Evolutionary conservation across 2,329 filamentous ascomycete species (phyloP).

Genomic region (Pseudonectria buxi): DNA sequence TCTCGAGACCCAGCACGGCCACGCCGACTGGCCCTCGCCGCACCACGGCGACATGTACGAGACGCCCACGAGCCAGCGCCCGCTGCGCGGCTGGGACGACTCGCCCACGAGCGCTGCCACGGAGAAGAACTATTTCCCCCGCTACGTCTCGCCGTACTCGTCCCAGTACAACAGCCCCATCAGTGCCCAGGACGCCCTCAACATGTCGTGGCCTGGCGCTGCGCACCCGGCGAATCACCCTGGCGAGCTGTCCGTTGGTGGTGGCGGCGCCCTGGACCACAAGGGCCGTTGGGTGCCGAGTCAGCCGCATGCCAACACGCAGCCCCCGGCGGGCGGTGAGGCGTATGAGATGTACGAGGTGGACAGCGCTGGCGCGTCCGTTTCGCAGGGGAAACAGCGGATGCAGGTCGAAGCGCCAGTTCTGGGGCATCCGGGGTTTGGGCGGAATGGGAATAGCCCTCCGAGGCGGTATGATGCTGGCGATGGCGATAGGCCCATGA

Average conservation of each 20-base stretch:
- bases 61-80: slow-evolving; percentile 48
- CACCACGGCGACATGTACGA: slow-evolving; percentile 21
- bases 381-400: slow-evolving; percentile 5
- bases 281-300: neutral
- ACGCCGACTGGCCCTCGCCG: slow-evolving; percentile 33
- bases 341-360: slow-evolving; percentile 45
- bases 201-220: slow-evolving; percentile 30
- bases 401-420: slow-evolving; percentile 31
- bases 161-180: slow-evolving; percentile 55
- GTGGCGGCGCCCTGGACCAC: slow-evolving; percentile 1
- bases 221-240: slow-evolving; percentile 4
- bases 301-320: too few species aligned
- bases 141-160: slow-evolving; percentile 53
- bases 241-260: slow-evolving; percentile 13
- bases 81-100: slow-evolving; percentile 46
- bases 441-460: slow-evolving; percentile 26
- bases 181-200: slow-evolving; percentile 33
- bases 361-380: slow-evolving; percentile 25
- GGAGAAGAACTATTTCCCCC: slow-evolving; percentile 31
- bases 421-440: slow-evolving; percentile 41
- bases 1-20: slow-evolving; percentile 36
- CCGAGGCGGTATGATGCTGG: slow-evolving; percentile 11
- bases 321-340: slow-evolving; percentile 21
- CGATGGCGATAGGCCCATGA: neutral
- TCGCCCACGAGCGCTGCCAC: slow-evolving; percentile 41